Conservation (phyloP, 1,284 basidiomycete species). For the Cryptococcus hybrid region DNA sequence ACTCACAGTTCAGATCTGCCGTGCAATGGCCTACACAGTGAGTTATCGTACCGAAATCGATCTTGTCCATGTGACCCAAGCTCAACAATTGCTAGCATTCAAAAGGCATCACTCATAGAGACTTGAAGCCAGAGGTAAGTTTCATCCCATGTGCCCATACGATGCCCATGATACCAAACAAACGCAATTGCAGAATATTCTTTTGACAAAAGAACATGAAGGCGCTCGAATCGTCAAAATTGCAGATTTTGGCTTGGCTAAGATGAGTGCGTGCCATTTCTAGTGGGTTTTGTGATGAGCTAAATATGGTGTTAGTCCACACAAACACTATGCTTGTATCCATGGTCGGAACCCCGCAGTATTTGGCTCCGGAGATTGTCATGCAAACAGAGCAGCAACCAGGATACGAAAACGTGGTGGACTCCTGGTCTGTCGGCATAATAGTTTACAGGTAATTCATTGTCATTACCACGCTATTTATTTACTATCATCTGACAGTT, state of each 20-base stretch:
- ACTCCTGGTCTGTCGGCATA: conserved; percentile 91
- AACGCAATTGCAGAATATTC: conserved; percentile 41
- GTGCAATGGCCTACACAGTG: conserved; percentile 50
- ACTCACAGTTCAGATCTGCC: conserved; percentile 46
- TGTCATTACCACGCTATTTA: not conserved
- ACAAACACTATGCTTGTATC: conserved; percentile 45
- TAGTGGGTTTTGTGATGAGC: conserved; percentile 12
- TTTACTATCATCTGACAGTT: not conserved
- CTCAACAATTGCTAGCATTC: conserved; percentile 29
- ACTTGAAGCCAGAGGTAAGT: conserved; percentile 80
- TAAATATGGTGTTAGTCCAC: conserved; percentile 26
- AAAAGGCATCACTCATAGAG: conserved; percentile 69
- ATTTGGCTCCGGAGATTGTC: conserved; percentile 61
- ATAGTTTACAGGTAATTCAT: conserved; percentile 77
- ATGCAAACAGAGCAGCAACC: conserved; percentile 59
- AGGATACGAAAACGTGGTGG: conserved; percentile 78
- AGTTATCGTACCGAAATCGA: conserved; percentile 5
- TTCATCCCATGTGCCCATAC: not conserved
- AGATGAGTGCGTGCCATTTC: conserved; percentile 61
- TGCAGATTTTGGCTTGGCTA: conserved; percentile 91
- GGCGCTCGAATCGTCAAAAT: conserved; percentile 53
- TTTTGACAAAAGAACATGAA: conserved; percentile 36
- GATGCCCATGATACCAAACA: not conserved
- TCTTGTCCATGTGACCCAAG: not conserved
- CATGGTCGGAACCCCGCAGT: conserved; percentile 52